Evolutionary conservation across 2,329 filamentous ascomycete species (phyloP), one percentile per base, ranked within the genome.

Genomic region (Aspergillus ochraceus): DNA sequence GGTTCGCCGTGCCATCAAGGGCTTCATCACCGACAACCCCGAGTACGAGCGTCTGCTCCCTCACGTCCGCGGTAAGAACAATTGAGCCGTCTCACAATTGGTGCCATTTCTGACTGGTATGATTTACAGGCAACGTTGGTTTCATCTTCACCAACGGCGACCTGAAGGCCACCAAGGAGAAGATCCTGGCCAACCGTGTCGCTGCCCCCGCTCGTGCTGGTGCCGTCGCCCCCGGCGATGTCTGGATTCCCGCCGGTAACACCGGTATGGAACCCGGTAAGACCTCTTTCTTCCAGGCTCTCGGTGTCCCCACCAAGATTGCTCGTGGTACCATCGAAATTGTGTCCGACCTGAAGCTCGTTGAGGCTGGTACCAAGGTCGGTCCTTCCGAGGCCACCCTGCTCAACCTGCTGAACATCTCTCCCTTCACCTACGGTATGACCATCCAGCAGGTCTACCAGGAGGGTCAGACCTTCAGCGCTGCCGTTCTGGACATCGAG

Each of bases 301-400:
- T 99, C 83, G 94, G 94, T 92, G 92, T 99, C 80, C 95, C 95
- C 79, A 99, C 95, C 88, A 99, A 99, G 92, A 99, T 99, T 84
- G 95, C 95, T 80, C 95, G 95, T 96, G 96, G 95, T 96, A 99
- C 95, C 84, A 99, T 99, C 84, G 95, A 99, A 91, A 99, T 99
- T 79, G 97, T 93, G 68, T 86, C 89, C 75, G 95, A 99, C 79
- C 86, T 99, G 75, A 98, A 97, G 91, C 91, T 99, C 81, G 90
- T 98, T 77, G 92, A 97, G 86, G 87, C 91, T 69, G 88, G 89
- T 72, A 85, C 59, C 86, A 98, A 97, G 88, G 96, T 99, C 86
- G 95, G 96, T 81, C 89, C 95, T 77, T 99, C 95, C 79, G 95
- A 99, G 87, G 95, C 95, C 71, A 97, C 94, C 77, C 88, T 99